phyloP scores from a whole-genome alignment of 1,284 basidiomycete species.

The Chiua sp. region DNA sequence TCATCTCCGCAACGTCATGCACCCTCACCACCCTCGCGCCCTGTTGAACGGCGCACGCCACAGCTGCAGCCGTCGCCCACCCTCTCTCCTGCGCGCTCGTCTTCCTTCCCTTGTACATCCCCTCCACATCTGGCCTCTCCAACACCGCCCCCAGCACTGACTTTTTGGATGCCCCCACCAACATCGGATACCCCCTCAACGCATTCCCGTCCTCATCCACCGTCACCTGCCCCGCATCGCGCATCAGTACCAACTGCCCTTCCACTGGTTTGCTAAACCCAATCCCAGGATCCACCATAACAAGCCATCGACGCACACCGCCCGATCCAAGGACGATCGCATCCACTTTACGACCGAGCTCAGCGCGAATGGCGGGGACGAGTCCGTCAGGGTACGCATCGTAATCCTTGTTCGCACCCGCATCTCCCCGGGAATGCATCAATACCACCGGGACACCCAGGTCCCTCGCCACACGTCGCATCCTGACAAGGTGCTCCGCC shows the following conservation, averaged over 20 bases:
- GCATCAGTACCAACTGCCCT: conserved; percentile 78
- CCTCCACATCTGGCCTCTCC: conserved; percentile 43
- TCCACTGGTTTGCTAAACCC: conserved; percentile 92
- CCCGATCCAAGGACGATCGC: conserved; percentile 71
- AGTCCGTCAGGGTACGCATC: conserved; percentile 43
- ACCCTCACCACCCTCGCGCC: conserved; percentile 81
- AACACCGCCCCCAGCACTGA: conserved; percentile 79
- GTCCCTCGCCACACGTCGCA: conserved; percentile 72
- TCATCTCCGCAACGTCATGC: conserved; percentile 80
- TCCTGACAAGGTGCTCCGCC: conserved; percentile 50
- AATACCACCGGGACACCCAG: conserved; percentile 78
- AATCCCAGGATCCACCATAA: conserved; percentile 92
- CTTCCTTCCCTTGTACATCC: conserved; percentile 50
- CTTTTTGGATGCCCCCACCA: conserved; percentile 87
- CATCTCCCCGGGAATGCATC: conserved; percentile 94
- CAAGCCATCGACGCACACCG: conserved; percentile 88
- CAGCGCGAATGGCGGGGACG: conserved; percentile 72
- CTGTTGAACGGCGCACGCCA: conserved; percentile 79
- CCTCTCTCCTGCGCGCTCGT: conserved; percentile 69
- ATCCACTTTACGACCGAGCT: conserved; percentile 77
- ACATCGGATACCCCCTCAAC: conserved; percentile 68
- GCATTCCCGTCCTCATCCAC: conserved; percentile 52
- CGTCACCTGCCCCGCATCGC: conserved; percentile 56
- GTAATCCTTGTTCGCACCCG: conserved; percentile 66
- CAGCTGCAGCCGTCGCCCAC: conserved; percentile 85